A percentile compares a stretch with the other conserved stretches of the same genome.
These are phyloP conservation scores for Hylodesmum podocarpum DNA, from an alignment of 306 rosid species.

Conservation along the genomic window DNA sequence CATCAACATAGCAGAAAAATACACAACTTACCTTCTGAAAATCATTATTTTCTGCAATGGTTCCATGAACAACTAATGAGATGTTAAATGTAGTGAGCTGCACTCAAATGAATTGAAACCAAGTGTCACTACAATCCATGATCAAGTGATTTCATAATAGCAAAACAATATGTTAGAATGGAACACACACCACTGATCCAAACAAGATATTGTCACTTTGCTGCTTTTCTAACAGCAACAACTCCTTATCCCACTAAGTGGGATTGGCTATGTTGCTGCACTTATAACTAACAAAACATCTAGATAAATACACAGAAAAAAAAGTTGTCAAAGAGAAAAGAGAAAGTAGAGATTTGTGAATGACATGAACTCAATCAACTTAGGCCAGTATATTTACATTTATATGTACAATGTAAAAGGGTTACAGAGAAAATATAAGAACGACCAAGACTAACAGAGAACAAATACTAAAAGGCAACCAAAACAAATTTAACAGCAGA, in stretches of 20 bases:
- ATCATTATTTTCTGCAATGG: conserved; percentile 77
- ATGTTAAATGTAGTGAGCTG: conserved; percentile 92
- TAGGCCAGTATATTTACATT: neutral
- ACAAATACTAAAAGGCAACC: neutral
- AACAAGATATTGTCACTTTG: neutral
- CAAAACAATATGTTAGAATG: neutral
- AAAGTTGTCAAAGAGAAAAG: neutral
- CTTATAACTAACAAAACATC: neutral
- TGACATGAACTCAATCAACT: neutral
- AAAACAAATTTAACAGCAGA: neutral
- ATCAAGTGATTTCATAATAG: neutral
- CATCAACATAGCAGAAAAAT: conserved; percentile 6
- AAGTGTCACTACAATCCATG: conserved; percentile 11
- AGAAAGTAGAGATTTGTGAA: neutral
- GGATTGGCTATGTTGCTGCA: neutral
- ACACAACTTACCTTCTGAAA: conserved; percentile 73
- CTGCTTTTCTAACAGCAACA: neutral
- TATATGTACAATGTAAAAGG: neutral
- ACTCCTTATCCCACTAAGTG: neutral
- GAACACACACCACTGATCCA: conserved; percentile 5
- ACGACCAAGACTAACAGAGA: neutral
- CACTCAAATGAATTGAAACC: conserved; percentile 31
- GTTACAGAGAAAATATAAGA: neutral
- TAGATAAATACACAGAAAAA: neutral
- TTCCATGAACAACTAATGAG: conserved; percentile 88